A percentile compares a stretch with the other conserved stretches of the same genome.
Conservation (phyloP, 1,139 yeast genomes). For the Yamadazyma dendronema region DNA sequence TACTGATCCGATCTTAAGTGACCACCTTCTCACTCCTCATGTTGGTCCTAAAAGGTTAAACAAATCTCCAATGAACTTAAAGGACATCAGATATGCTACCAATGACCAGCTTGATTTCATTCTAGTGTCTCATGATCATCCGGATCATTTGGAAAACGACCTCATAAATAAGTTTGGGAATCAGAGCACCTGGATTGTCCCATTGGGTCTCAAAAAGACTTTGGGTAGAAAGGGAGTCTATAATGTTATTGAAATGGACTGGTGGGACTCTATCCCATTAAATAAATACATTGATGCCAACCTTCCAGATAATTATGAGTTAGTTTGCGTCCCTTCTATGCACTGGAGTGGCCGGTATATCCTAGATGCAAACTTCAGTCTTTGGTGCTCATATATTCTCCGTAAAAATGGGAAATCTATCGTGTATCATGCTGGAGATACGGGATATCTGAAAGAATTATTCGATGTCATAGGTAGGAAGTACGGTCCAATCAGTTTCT, state of each 20-base stretch:
- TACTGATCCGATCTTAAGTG: constrained; percentile 82
- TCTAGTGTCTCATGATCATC: constrained; percentile 90
- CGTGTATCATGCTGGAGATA: constrained; percentile 90
- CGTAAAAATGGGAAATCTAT: constrained; percentile 65
- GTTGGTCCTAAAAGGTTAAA: constrained; percentile 83
- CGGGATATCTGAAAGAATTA: constrained; percentile 77
- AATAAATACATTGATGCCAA: constrained; percentile 27
- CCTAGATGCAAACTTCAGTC: constrained; percentile 71
- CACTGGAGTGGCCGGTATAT: constrained; percentile 92
- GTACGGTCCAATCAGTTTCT: constrained; percentile 64
- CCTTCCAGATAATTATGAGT: constrained; percentile 58
- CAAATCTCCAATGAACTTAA: constrained; percentile 63
- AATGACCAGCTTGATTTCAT: constrained; percentile 59
- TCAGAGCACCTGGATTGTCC: constrained; percentile 76
- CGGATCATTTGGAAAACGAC: constrained; percentile 81
- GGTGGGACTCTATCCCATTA: constrained; percentile 79
- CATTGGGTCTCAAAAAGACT: constrained; percentile 66
- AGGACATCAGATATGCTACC: constrained; percentile 56
- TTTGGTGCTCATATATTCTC: constrained; percentile 86
- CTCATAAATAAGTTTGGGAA: constrained; percentile 60
- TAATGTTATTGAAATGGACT: constrained; percentile 70
- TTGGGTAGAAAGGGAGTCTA: constrained; percentile 57
- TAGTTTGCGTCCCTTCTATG: constrained; percentile 94
- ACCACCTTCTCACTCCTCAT: constrained; percentile 57
- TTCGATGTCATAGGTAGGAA: constrained; percentile 62